Base-by-base conservation (phyloP, 306 rosid species). In the Morella rubra region DNA sequence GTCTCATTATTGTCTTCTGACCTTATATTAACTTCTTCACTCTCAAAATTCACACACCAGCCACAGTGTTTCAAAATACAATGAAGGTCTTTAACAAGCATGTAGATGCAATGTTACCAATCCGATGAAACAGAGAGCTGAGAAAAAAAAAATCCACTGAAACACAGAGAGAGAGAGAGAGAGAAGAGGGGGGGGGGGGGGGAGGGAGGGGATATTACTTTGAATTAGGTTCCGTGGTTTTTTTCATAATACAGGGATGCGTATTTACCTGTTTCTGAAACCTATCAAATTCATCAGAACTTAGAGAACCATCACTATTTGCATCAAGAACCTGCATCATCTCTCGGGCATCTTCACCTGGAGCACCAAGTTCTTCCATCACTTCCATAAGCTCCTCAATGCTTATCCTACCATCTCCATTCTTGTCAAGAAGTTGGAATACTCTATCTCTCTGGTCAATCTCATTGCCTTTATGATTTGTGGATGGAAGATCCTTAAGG, bases 321-420 rank as follows among this genome's bases (percentile, higher is more conserved):
- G 89, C 85, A 84, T 87, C 91, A 62, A 90, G 89, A 45, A 84
- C 87, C 59, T 65, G 81, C 90, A 87, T 87, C 94, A 86, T 87
- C 85, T 84, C 89, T 0, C 86, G 60, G 7, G 97, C 97, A 82
- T 92, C 99, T 83, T 89, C 97, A 58, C 93, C 96, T 1, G 99
- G 92, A 37, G 96, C 93, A 44, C 97, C 99, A 71, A 92, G 97
- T 84, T 95, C 96, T 82, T 95, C 97, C 89, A 95, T 95, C 61
- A 92, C 97, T 83, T 95, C 96, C 68, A 78, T 89, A 60, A 92
- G 97, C 75, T 95, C 97, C 82, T 89, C 96, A 20, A 92, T 87
- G 89, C 96, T 92, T 82, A 95, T 90, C 82, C 89, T 89, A 41
- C 97, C 96, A 69, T 95, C 99, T 72, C 97, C 97, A 41, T 95